Conservation (phyloP, 2,329 filamentous ascomycete species). For the Cercospora beticola region DNA sequence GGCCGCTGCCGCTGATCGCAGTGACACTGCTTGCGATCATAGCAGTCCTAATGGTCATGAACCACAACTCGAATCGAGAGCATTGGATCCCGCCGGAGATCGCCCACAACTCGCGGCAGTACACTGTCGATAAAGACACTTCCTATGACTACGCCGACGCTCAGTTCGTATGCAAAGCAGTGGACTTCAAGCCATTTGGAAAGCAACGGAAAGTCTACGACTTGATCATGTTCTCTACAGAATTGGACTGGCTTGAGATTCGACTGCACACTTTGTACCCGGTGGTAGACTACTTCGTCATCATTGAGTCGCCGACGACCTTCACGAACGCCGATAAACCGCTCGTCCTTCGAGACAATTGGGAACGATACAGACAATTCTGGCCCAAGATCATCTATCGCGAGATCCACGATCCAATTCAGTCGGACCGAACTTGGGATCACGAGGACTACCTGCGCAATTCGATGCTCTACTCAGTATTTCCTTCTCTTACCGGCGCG, state of each 20-base stretch:
- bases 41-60: not conserved
- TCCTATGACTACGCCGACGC: slow-evolving; percentile 5
- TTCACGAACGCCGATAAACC: slow-evolving; percentile 60
- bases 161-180: slow-evolving; percentile 11
- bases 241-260: slow-evolving; percentile 66
- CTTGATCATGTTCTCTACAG: slow-evolving; percentile 61
- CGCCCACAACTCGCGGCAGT: slow-evolving; percentile 2
- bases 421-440: slow-evolving; percentile 49
- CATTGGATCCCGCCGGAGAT: slow-evolving; percentile 7
- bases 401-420: slow-evolving; percentile 47
- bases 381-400: slow-evolving; percentile 63
- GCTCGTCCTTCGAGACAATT: slow-evolving; percentile 54
- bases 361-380: slow-evolving; percentile 53
- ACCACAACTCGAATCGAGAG: slow-evolving; percentile 4
- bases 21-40: not conserved
- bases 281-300: slow-evolving; percentile 64
- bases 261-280: slow-evolving; percentile 58
- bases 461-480: slow-evolving; percentile 58
- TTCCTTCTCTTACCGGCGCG: slow-evolving; percentile 49
- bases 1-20: slow-evolving; percentile 1
- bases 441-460: slow-evolving; percentile 56
- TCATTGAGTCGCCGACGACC: slow-evolving; percentile 59
- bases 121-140: not conserved
- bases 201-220: slow-evolving; percentile 56
- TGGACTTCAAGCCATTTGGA: slow-evolving; percentile 4